Conservation (phyloP, 768 basidiomycete genomes). For the Ramaria sp. region DNA sequence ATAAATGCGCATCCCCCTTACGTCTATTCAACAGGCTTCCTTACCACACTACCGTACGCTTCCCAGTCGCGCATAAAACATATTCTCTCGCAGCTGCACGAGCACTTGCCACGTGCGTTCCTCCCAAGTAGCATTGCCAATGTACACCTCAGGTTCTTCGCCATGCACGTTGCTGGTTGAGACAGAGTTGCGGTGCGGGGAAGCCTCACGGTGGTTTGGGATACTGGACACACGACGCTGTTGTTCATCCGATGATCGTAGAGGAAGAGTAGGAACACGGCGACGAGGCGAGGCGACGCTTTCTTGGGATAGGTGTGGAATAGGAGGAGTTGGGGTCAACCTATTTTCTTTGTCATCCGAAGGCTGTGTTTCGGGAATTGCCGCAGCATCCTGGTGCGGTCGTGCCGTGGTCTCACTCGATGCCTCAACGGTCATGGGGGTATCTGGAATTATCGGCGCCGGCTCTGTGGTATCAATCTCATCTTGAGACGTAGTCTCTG, state of each 20-base stretch:
- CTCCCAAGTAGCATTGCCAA: slow-evolving; percentile 71
- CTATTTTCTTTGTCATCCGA: neutral
- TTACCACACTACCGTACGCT: slow-evolving; percentile 22
- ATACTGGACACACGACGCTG: neutral
- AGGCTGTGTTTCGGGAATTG: too few species aligned
- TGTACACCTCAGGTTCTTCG: slow-evolving; percentile 31
- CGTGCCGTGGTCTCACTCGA: neutral
- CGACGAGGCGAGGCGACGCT: neutral
- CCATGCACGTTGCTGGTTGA: neutral
- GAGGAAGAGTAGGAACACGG: neutral
- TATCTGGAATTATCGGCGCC: neutral
- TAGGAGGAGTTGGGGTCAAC: neutral
- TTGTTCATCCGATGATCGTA: neutral
- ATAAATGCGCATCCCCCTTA: neutral
- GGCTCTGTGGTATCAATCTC: neutral
- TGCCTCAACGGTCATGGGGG: neutral
- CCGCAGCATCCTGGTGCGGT: too few species aligned
- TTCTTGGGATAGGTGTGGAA: neutral
- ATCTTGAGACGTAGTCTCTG: neutral
- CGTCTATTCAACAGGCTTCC: neutral
- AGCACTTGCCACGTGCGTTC: slow-evolving; percentile 80
- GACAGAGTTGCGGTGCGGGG: neutral
- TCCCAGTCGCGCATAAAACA: slow-evolving; percentile 81
- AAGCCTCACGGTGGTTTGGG: neutral
- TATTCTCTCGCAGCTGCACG: slow-evolving; percentile 59